Conservation (phyloP, 495 filamentous ascomycete genomes). For the Aspergillus indologenus region DNA sequence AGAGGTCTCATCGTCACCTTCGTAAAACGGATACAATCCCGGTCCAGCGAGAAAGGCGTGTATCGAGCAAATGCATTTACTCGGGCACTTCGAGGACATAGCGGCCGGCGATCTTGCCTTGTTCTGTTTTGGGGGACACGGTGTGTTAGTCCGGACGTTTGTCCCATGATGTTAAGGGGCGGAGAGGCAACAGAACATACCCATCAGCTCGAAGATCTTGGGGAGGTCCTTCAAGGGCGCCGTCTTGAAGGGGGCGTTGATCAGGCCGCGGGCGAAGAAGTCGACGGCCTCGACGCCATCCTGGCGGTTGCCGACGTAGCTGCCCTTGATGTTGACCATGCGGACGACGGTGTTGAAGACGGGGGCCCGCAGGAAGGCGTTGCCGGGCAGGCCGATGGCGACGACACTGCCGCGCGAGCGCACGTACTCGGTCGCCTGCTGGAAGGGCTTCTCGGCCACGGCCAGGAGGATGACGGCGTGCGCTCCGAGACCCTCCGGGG, state of each 20-base stretch:
- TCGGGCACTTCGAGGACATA: slow-evolving; percentile 77
- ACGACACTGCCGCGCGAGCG: slow-evolving; percentile 75
- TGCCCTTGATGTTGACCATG: slow-evolving; percentile 92
- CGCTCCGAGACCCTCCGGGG: slow-evolving; percentile 74
- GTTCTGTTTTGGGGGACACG: slow-evolving; percentile 34
- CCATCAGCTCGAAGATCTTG: slow-evolving; percentile 72
- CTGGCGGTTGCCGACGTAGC: slow-evolving; percentile 85
- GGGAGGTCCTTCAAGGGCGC: slow-evolving; percentile 73
- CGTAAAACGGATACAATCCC: background rate
- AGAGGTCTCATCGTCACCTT: background rate
- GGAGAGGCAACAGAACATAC: slow-evolving; percentile 26
- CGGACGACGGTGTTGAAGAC: slow-evolving; percentile 82
- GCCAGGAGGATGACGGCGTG: slow-evolving; percentile 87
- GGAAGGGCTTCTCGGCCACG: slow-evolving; percentile 85
- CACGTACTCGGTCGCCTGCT: slow-evolving; percentile 85
- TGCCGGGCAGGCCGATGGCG: slow-evolving; percentile 79
- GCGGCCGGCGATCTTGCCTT: slow-evolving; percentile 78
- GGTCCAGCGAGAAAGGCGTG: background rate
- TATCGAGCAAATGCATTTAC: slow-evolving; percentile 23
- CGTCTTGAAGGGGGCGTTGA: slow-evolving; percentile 83
- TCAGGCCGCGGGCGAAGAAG: slow-evolving; percentile 78
- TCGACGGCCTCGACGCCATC: slow-evolving; percentile 84
- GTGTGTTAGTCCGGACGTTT: background rate
- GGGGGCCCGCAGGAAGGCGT: slow-evolving; percentile 73
- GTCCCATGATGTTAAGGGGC: background rate